phyloP scores from a whole-genome alignment of 495 filamentous ascomycete genomes.

The Podospora appendiculata region DNA sequence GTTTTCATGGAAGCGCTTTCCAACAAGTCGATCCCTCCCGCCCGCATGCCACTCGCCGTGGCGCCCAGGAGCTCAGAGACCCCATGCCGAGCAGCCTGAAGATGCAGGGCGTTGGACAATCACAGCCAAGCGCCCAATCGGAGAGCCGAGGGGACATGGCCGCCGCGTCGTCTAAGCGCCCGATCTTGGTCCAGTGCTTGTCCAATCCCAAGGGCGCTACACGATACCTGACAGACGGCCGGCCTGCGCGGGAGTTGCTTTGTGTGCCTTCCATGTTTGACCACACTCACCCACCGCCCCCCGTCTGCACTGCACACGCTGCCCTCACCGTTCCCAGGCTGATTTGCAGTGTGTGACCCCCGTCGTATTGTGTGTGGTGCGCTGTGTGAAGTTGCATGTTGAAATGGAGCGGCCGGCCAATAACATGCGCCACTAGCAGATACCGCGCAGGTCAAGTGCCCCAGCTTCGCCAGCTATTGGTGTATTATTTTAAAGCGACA shows the following conservation, averaged over 20 bases:
- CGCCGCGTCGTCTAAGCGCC: constrained; percentile 21
- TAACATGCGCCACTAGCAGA: no score
- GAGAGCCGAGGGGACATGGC: constrained; percentile 5
- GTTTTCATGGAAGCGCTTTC: no score
- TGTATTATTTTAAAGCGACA: no score
- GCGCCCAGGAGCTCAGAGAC: constrained; percentile 9
- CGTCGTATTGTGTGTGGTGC: no score
- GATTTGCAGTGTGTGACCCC: no score
- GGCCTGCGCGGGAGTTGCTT: no score
- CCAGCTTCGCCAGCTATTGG: no score
- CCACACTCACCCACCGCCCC: neutral
- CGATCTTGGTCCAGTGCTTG: neutral
- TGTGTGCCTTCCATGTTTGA: no score
- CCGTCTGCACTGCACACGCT: neutral
- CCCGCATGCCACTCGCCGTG: neutral
- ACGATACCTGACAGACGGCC: neutral
- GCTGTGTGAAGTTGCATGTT: no score
- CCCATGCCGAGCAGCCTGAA: constrained; percentile 18
- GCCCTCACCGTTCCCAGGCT: neutral
- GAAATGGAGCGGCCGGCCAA: no score
- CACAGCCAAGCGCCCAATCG: constrained; percentile 21
- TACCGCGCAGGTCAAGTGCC: no score
- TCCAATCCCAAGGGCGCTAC: constrained; percentile 15
- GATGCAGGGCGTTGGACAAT: constrained; percentile 21
- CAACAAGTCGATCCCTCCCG: neutral